Base-by-base conservation (phyloP, 257 asterid genomes). In the Solanum rostratum region DNA sequence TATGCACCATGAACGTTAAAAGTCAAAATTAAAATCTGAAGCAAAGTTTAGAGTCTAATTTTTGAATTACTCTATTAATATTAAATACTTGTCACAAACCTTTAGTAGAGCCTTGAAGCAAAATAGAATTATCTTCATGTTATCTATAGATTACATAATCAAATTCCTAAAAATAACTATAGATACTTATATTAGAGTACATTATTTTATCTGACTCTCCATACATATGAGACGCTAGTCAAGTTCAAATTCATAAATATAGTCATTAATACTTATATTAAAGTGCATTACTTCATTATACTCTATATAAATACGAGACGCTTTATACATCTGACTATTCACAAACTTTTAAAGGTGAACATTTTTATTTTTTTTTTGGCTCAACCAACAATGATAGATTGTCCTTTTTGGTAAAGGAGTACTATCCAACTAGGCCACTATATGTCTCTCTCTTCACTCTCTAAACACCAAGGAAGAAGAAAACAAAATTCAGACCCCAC, bases 341-440 rank as follows among this genome's bases (percentile, higher is more conserved):
- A 55, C 5, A 55, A 20, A 0, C 0, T 55, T 20, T 55, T 6
- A 19, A 6, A 4, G n/a, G 13, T 8, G 27, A 55, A 55, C 29
- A 3, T 22, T 73, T 22, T 45, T 24, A 46, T 19, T 50, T 60
- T 43, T 80, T 29, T 12, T n/a, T n/a, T n/a, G n/a, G n/a, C n/a
- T n/a, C n/a, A n/a, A 54, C 46, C 57, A 45, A 41, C 88, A 83
- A 85, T 88, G 91, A 89, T 90, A 88, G 87, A 81, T 91, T 90
- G 94, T 90, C 93, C 84, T 85, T 90, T 88, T 86, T 88, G 85
- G 79, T 45, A 89, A 86, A 86, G 39, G 70, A 27, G 70, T 62
- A 86, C 92, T 49, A 45, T 27, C 82, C 82, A 78, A 50, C 43
- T 78, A 50, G 85, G 68, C 85, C 60, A 73, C 52, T 83, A 16